phyloP scores from a whole-genome alignment of 805 yeast species.

The Wickerhamiella australiensis region DNA sequence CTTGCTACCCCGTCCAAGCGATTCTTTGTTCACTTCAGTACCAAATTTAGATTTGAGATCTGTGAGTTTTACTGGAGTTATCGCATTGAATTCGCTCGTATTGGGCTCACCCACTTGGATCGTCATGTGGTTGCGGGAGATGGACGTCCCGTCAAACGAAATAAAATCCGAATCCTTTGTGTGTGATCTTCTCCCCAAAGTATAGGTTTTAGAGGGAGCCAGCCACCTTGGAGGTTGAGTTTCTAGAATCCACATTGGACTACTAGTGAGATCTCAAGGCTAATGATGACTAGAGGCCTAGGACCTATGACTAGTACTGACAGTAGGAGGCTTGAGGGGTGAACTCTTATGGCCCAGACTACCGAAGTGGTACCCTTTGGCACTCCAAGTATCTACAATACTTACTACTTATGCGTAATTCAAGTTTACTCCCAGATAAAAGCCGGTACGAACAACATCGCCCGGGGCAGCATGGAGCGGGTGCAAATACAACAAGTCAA shows the following conservation, averaged over 20 bases:
- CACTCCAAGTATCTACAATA: too few species aligned
- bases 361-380: not conserved
- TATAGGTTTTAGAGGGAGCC: slow-evolving; percentile 20
- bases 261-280: too few species aligned
- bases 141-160: slow-evolving; percentile 19
- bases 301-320: not conserved
- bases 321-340: not conserved
- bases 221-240: slow-evolving; percentile 21
- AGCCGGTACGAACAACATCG: slow-evolving; percentile 42
- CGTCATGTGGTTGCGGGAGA: slow-evolving; percentile 23
- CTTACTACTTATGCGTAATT: slow-evolving; percentile 21
- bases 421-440: slow-evolving; percentile 49
- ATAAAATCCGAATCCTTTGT: slow-evolving; percentile 13
- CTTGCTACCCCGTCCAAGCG: not conserved
- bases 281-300: too few species aligned
- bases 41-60: slow-evolving; percentile 26
- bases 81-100: not conserved
- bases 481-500: slow-evolving; percentile 49
- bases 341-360: too few species aligned
- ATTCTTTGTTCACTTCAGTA: slow-evolving; percentile 15
- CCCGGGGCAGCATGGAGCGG: slow-evolving; percentile 41
- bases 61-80: slow-evolving; percentile 16
- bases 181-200: slow-evolving; percentile 20
- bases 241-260: slow-evolving; percentile 22
- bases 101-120: slow-evolving; percentile 11